A percentile compares a stretch with the other conserved stretches of the same genome.
Conservation (phyloP, 2,329 filamentous ascomycete species). For the Chaetomium olivaceum region DNA sequence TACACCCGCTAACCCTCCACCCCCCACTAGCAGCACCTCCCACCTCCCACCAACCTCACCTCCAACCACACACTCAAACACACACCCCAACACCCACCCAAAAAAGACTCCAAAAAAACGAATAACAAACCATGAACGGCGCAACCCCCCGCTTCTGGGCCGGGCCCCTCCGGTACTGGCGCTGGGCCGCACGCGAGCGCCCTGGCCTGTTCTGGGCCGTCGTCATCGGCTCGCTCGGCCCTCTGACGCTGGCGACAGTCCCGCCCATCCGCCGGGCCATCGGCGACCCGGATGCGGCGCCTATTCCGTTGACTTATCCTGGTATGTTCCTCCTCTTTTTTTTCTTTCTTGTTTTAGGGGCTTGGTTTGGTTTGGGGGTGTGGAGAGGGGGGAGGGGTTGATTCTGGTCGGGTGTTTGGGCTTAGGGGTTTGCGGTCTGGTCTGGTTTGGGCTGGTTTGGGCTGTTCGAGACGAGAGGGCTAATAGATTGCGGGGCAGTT, state of each 20-base stretch:
- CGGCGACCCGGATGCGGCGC: conserved; percentile 71
- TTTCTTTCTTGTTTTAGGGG: not conserved
- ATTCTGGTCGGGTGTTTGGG: no score
- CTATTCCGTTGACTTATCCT: conserved; percentile 87
- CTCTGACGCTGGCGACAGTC: conserved; percentile 66
- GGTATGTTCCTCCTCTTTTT: conserved; percentile 58
- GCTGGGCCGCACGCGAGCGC: conserved; percentile 84
- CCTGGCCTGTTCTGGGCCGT: conserved; percentile 91
- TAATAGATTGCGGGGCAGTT: conserved; percentile 43
- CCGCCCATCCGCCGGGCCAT: conserved; percentile 72
- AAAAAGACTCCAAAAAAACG: no score
- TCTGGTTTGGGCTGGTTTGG: not conserved
- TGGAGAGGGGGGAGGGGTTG: not conserved
- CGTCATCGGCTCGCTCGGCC: conserved; percentile 71
- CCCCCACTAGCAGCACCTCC: not conserved
- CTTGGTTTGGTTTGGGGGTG: not conserved
- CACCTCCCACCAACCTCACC: not conserved
- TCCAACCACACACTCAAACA: no score
- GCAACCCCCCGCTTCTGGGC: conserved; percentile 77
- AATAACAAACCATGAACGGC: conserved; percentile 55
- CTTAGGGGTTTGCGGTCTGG: not conserved
- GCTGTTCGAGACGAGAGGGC: no score
- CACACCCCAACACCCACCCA: not conserved
- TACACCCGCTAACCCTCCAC: not conserved
- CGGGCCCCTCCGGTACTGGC: conserved; percentile 77